Evolutionary conservation across 2,329 filamentous ascomycete species (phyloP), one percentile per base, ranked within the genome.

Genomic region (Chlorencoelia australis): DNA sequence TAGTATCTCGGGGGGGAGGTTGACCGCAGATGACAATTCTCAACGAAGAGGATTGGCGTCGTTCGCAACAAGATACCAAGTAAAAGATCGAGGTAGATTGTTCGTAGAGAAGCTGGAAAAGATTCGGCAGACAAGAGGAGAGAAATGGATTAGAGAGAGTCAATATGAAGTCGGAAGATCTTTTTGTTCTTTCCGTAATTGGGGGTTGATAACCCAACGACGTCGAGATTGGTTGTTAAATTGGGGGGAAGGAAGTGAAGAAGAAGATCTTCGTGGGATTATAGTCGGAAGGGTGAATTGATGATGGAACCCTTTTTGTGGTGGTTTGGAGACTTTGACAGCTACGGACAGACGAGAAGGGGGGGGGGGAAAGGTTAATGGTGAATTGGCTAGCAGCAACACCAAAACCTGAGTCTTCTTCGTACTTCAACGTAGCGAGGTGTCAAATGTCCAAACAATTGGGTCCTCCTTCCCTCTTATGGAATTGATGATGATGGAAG

Each of bases 271-370:
- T 35, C 20, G 14, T 14, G 25, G 21, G 6, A 17, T 16, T 11
- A 11, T 11, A 8, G 18, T 16, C 10, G 27, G 30, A 22, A 25
- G 27, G 17, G 42, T 38, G 33, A 34, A 29, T 17, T 29, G n/a
- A n/a, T 11, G 28, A 21, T 19, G 37, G 37, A n/a, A n/a, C 27
- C 39, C 25, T 39, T 39, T 39, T 42, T 31, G 40, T 41, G 20
- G 40, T 31, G 18, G 34, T 43, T 40, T 13, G 32, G 21, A 26
- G 41, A 38, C 43, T 40, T 26, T 46, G 47, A 51, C 46, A 50
- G 48, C 44, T 48, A 50, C 46, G 46, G 46, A 47, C 43, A 39
- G 47, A 43, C 45, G 44, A 47, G 37, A 38, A 37, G n/a, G n/a
- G n/a, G n/a, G n/a, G n/a, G n/a, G n/a, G n/a, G n/a, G n/a, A 34